Evolutionary conservation across 257 asterid genomes (phyloP).

Genomic region (Solanum habrochaites): DNA sequence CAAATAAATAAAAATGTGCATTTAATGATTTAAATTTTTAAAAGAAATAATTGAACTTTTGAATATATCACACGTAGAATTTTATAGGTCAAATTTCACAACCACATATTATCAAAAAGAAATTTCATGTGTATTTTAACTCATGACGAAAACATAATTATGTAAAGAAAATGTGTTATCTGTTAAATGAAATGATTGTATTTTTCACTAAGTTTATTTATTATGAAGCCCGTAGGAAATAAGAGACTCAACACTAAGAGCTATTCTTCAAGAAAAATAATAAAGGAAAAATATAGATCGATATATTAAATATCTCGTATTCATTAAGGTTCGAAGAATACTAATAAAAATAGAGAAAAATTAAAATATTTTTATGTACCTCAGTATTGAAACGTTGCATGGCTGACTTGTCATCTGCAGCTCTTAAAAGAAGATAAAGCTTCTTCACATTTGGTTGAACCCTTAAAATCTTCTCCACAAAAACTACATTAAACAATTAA

Average conservation of each 20-base stretch:
- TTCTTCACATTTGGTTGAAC: conserved; percentile 80
- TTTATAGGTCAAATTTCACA: not conserved
- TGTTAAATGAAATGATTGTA: not conserved
- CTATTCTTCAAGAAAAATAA: not conserved
- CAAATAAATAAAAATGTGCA: not conserved
- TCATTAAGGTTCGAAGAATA: too few species aligned
- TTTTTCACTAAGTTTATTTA: not conserved
- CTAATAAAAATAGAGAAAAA: not conserved
- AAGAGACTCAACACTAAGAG: not conserved
- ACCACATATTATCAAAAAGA: not conserved
- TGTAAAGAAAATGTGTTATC: not conserved
- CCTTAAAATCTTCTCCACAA: conserved; percentile 67
- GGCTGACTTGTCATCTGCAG: conserved; percentile 54
- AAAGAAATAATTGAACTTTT: not conserved
- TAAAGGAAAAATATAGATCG: not conserved
- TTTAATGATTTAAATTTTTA: not conserved
- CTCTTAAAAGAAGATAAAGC: conserved; percentile 79
- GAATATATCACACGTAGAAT: not conserved
- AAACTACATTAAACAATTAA: conserved; percentile 36
- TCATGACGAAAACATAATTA: not conserved
- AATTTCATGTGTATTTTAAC: not conserved
- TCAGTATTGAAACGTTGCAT: conserved; percentile 55
- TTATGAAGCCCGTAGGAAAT: not conserved
- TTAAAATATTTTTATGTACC: conserved; percentile 20
- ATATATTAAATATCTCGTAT: not conserved